Conservation (phyloP, 371 early-diverging fungal genomes). For the Mucor saturninus region DNA sequence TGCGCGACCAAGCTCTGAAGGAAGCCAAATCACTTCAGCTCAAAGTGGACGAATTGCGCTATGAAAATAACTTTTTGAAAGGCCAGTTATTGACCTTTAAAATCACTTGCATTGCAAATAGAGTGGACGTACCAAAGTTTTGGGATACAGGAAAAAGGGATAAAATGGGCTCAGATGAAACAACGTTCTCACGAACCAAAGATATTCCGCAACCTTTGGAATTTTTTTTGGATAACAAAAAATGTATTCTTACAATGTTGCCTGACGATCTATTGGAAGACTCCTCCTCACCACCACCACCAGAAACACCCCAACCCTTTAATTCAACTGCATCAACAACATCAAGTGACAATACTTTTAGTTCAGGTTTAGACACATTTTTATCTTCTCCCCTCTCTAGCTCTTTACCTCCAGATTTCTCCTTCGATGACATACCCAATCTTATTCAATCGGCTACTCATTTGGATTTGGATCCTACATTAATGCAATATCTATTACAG, state of each 20-base stretch:
- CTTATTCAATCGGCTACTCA: not conserved
- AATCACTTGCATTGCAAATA: slow-evolving; percentile 41
- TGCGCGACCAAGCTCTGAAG: slow-evolving; percentile 40
- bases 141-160: slow-evolving; percentile 37
- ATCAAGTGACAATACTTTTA: not conserved
- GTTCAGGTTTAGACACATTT: not conserved
- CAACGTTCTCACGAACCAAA: slow-evolving; percentile 38
- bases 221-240: slow-evolving; percentile 40
- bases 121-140: slow-evolving; percentile 44
- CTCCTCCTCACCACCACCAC: not conserved
- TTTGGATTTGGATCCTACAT: slow-evolving; percentile 13
- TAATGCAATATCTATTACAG: slow-evolving; percentile 22
- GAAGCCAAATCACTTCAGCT: slow-evolving; percentile 24
- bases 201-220: slow-evolving; percentile 44
- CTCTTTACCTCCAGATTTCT: not conserved
- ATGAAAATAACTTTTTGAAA: slow-evolving; percentile 42
- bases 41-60: slow-evolving; percentile 31
- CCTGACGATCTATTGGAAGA: slow-evolving; percentile 1
- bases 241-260: slow-evolving; percentile 27
- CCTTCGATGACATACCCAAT: not conserved
- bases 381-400: not conserved
- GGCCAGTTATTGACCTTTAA: slow-evolving; percentile 40
- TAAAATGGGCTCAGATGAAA: slow-evolving; percentile 40
- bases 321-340: not conserved
- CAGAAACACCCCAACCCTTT: not conserved